Base-by-base conservation (phyloP, 2,329 filamentous ascomycete genomes). In the Cordyceps farinosa region DNA sequence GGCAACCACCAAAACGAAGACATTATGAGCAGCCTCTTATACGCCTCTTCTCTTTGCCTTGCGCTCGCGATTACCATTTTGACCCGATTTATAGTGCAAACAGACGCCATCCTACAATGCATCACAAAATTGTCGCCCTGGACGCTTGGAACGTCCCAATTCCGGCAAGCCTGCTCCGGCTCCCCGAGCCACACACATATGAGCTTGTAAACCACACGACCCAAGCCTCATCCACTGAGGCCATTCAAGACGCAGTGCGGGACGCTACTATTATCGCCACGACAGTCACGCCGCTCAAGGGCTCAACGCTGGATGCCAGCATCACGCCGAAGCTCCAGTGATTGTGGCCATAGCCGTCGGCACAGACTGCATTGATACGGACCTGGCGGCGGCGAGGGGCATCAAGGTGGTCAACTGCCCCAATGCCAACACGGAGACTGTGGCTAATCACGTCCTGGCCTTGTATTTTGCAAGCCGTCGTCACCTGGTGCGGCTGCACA, bases 341-440 rank as follows among this genome's bases (percentile, higher is more conserved):
- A 54, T 61, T 13, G 59, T 61, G 34, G 59, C 59, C 17, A 54
- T 61, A 13, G 59, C 59, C 13, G 9, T 29, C 5, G 90, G 88
- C 30, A 88, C 91, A 11, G 89, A 92, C 75, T 91, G 91, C 75
- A 88, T 92, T 52, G 83, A 92, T 72, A 85, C 91, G 0, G 80
- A 84, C 45, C 83, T 84, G 13, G 89, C 89, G 1, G 91, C 89
- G 0, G 81, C 82, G 61, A 78, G 86, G 51, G 90, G 89, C 11
- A 87, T 92, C 62, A 85, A 90, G 50, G 89, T 92, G 0, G 87
- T 92, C 53, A 92, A 92, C 72, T 87, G 83, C 22, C 89, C 90
- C 0, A 83, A 83, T 42, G 89, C 89, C 3, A 92, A 92, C 71
- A 90, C 91, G 67, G 85, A 88, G 58, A 89, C 90, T 0, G 90